These are phyloP conservation scores for Cladophialophora exuberans DNA, from an alignment of 2,329 filamentous ascomycete genomes.

Conservation along the genomic window DNA sequence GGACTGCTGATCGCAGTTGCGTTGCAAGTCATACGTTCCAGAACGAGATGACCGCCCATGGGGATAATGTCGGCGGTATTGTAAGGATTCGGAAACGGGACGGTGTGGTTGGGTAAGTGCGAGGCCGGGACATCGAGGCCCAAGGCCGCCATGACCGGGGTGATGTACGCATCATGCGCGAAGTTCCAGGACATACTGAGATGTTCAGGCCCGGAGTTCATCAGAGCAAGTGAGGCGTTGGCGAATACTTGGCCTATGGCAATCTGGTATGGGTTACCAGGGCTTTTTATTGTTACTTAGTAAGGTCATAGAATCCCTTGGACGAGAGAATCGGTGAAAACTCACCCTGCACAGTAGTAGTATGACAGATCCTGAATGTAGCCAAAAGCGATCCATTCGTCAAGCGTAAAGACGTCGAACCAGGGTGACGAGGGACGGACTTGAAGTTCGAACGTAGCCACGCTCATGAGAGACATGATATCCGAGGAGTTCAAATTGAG, in stretches of 20 bases:
- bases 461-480: constrained; percentile 6
- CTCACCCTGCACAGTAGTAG: constrained; percentile 15
- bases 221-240: constrained; percentile 9
- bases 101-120: constrained; percentile 5
- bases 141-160: constrained; percentile 9
- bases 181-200: constrained; percentile 16
- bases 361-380: constrained; percentile 13
- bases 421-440: constrained; percentile 9
- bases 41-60: constrained; percentile 14
- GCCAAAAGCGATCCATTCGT: constrained; percentile 15
- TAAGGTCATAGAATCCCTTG: neutral
- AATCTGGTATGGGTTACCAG: constrained; percentile 7
- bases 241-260: constrained; percentile 15
- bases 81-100: constrained; percentile 15
- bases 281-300: neutral
- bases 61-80: constrained; percentile 10
- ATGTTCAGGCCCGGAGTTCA: constrained; percentile 5
- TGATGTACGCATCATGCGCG: constrained; percentile 14
- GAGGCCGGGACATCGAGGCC: constrained; percentile 5
- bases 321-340: neutral
- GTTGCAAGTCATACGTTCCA: constrained; percentile 11
- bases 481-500: constrained; percentile 11
- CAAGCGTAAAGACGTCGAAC: constrained; percentile 13
- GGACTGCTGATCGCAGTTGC: neutral
- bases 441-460: constrained; percentile 10